These are phyloP conservation scores for Ophiognomonia clavigignenti-juglandacearum DNA, from an alignment of 2,329 filamentous ascomycete species.

Conservation along the genomic window DNA sequence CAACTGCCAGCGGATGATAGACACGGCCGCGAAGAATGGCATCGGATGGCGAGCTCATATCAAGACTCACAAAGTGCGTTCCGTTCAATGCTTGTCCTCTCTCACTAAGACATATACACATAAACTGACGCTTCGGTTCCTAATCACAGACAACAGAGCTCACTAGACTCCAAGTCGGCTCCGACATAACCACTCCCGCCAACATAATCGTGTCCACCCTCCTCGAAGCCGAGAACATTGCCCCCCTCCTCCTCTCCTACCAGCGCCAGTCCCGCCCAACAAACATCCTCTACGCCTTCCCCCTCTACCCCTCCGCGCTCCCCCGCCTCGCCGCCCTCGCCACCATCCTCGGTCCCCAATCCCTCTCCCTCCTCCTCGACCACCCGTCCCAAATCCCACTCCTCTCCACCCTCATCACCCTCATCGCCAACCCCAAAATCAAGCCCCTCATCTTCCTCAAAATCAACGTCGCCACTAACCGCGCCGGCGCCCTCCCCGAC, in stretches of 20 bases:
- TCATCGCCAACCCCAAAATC: slow-evolving; percentile 39
- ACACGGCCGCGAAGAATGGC: slow-evolving; percentile 51
- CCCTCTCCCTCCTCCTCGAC: slow-evolving; percentile 65
- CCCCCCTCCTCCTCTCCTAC: slow-evolving; percentile 56
- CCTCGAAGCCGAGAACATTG: slow-evolving; percentile 65
- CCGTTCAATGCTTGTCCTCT: neutral
- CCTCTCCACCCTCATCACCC: slow-evolving; percentile 38
- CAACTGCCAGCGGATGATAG: slow-evolving; percentile 70
- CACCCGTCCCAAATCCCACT: slow-evolving; percentile 55
- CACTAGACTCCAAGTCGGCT: slow-evolving; percentile 65
- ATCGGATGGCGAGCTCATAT: slow-evolving; percentile 72
- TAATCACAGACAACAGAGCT: slow-evolving; percentile 59
- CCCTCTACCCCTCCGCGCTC: slow-evolving; percentile 57
- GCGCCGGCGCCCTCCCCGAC: slow-evolving; percentile 59
- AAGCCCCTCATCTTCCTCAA: slow-evolving; percentile 62
- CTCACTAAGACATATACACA: neutral
- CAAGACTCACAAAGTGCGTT: slow-evolving; percentile 72
- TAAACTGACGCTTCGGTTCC: slow-evolving; percentile 2
- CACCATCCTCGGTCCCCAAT: slow-evolving; percentile 46
- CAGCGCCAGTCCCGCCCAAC: slow-evolving; percentile 46
- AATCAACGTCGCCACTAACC: slow-evolving; percentile 67
- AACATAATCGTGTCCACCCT: slow-evolving; percentile 71
- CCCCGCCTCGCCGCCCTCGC: slow-evolving; percentile 55
- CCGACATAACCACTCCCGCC: slow-evolving; percentile 37
- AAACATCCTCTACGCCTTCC: slow-evolving; percentile 70